Percentiles rank a stretch among this genome's conserved stretches.
Evolutionary conservation across 305 asterid genomes (phyloP).

Genomic region (Fraxinus paxiana): DNA sequence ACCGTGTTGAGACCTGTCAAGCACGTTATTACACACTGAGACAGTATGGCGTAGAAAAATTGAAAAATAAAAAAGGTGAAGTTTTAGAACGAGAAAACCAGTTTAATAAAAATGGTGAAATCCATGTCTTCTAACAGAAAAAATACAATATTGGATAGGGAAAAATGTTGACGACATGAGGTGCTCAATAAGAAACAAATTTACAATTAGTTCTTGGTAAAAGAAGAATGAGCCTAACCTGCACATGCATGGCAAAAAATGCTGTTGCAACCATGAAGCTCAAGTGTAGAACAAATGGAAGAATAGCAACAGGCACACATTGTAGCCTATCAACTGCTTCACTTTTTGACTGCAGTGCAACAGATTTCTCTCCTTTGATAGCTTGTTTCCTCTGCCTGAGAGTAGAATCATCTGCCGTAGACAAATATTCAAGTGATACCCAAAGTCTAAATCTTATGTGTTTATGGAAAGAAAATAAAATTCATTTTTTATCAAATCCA

Average conservation of each 20-base stretch:
- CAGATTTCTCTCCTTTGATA: conserved; percentile 23
- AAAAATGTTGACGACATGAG: not conserved
- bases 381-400: conserved; percentile 43
- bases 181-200: not conserved
- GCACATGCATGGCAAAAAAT: conserved; percentile 88
- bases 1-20: conserved; percentile 75
- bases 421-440: conserved; percentile 24
- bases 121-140: not conserved
- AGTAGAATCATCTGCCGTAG: conserved; percentile 29
- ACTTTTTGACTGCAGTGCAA: conserved; percentile 30
- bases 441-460: not conserved
- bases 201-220: conserved; percentile 1
- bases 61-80: not conserved
- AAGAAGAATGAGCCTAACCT: conserved; percentile 44
- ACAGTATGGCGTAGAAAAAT: not conserved
- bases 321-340: conserved; percentile 28
- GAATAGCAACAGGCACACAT: conserved; percentile 44
- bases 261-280: conserved; percentile 83
- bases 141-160: not conserved
- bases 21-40: not conserved
- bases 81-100: conserved; percentile 6
- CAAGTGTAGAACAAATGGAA: conserved; percentile 78
- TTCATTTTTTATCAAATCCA: not conserved
- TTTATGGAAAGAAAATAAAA: not conserved
- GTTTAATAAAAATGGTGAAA: not conserved